Evolutionary conservation across 345 rosid species (phyloP), one percentile per base, ranked within the genome.

Genomic region (Hypericum perforatum): DNA sequence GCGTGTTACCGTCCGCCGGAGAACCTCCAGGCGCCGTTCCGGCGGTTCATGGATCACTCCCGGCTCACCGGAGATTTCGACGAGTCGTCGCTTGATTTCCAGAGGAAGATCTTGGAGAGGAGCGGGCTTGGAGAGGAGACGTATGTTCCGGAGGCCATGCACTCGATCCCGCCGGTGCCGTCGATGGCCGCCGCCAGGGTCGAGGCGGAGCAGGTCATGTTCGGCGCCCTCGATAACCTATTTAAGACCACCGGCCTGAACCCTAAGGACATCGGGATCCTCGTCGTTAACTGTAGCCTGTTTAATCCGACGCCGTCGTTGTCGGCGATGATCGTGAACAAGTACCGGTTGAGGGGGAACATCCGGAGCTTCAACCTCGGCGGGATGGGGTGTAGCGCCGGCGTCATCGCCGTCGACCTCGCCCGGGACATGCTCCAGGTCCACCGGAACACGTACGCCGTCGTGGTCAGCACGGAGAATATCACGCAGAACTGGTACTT

Each of bases 351-450:
- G 49, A 45, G 69, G 42, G 59, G 63, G 11, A 64, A 53, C 41
- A 58, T 53, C 16, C 39, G 58, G 55, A 64, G 59, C 41, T 64
- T 45, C 36, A 53, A 64, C 47, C 37, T 64, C 37, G 69, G 55
- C 32, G 69, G 69, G 16, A 64, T 64, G 63, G 69, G 69, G 1
- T 64, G 69, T 41, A 64, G 63, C 41, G 69, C 59, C 9, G 69
- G 69, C 7, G 69, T 64, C 16, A 64, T 58, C 11, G 63, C 63
- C 0, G 49, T 64, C 13, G 69, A 64, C 47, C 63, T 64, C 41
- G 69, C 69, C 11, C 52, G 52, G 14, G 59, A 41, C 37, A 43
- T 64, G 22, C 14, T 53, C 10, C 69, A 58, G 46, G 53, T 64
- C 41, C 63, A 53, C 52, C 42, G 59, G 54, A 64, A 58, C 32